Evolutionary conservation across 148 eudicot genomes (phyloP).

Genomic region (Chenopodium suecicum): DNA sequence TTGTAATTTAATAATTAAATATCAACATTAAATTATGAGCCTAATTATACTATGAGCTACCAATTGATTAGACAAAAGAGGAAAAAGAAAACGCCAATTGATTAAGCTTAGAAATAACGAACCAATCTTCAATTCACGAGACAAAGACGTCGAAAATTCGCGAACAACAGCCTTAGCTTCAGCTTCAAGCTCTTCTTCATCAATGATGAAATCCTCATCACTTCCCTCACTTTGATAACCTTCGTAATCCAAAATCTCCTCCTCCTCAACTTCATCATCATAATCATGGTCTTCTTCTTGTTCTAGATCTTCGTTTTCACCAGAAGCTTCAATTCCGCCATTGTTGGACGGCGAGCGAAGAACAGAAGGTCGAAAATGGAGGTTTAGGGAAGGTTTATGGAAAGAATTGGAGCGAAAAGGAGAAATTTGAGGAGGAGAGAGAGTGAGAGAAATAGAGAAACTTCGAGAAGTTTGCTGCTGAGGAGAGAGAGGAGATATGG

Average conservation of each 20-base stretch:
- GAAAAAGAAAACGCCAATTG: not conserved
- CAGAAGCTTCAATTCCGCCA: not conserved
- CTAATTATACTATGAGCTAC: not conserved
- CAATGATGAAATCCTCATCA: constrained; percentile 34
- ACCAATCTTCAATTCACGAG: constrained; percentile 65
- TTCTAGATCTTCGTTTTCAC: not conserved
- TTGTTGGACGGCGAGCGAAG: constrained; percentile 18
- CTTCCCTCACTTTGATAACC: constrained; percentile 41
- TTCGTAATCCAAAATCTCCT: constrained; percentile 36
- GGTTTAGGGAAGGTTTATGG: constrained; percentile 28
- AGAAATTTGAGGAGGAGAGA: not conserved
- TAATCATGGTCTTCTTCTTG: constrained; percentile 8
- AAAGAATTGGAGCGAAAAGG: constrained; percentile 18
- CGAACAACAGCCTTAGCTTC: constrained; percentile 56
- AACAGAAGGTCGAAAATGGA: constrained; percentile 26
- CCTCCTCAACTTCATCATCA: constrained; percentile 18
- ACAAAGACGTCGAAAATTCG: constrained; percentile 58
- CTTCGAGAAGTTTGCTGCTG: not conserved
- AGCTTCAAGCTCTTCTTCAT: constrained; percentile 62
- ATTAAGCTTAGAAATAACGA: not conserved
- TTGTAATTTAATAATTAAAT: no score
- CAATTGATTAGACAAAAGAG: not conserved
- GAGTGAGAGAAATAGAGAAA: constrained; percentile 14
- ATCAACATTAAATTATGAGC: not conserved
- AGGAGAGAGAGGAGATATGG: constrained; percentile 11